phyloP scores from a whole-genome alignment of 208 protist genomes.

The Leishmania braziliensis region DNA sequence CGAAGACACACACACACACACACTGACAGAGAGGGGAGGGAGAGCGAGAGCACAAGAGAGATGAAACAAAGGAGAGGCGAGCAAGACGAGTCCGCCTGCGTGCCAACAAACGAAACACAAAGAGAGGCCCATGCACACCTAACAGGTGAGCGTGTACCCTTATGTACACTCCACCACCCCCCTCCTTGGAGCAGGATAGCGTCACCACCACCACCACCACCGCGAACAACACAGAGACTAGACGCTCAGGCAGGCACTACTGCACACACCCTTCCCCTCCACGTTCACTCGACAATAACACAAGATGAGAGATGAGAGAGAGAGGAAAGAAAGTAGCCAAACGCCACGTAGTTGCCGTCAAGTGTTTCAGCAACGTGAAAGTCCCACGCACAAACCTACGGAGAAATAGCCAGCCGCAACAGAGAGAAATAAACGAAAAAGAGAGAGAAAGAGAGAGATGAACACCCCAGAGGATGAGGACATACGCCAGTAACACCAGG shows the following conservation, averaged over 20 bases:
- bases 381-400: not conserved
- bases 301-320: conserved; percentile 7
- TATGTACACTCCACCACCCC: not conserved
- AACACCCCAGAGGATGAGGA: no score
- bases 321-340: conserved; percentile 3
- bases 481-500: not conserved
- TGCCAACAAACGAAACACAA: not conserved
- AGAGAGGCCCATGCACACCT: not conserved
- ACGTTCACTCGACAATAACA: not conserved
- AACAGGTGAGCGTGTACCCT: not conserved
- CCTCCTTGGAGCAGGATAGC: not conserved
- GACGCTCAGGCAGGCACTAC: not conserved
- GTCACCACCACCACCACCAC: not conserved
- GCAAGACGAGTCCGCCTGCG: no score
- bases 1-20: not conserved
- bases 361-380: not conserved
- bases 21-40: not conserved
- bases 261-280: no score
- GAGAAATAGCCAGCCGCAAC: not conserved
- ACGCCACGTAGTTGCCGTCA: not conserved
- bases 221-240: not conserved
- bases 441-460: not conserved
- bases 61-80: not conserved
- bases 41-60: not conserved
- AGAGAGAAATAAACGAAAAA: not conserved